Evolutionary conservation across 2,329 filamentous ascomycete genomes (phyloP), one percentile per base, ranked within the genome.

Genomic region (Fusarium sp.): DNA sequence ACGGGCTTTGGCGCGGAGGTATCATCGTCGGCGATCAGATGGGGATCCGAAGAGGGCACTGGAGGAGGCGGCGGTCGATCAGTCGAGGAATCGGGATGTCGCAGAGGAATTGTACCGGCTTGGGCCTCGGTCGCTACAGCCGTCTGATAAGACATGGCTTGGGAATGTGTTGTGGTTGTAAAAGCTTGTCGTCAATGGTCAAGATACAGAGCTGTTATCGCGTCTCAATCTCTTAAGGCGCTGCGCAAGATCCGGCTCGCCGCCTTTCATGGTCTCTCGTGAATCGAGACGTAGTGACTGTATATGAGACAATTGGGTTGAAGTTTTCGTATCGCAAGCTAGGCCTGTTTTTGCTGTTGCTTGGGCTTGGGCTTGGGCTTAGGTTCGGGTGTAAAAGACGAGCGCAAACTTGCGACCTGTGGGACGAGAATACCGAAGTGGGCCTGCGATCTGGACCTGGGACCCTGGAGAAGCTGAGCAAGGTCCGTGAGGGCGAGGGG

Each of bases 61-160:
- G 82, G 81, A n/a, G 81, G 77, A 22, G 81, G 80, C 13, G 83
- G 83, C 9, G 58, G 66, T 51, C 44, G 62, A 52, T 67, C 59
- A 32, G 55, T 22, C 75, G 20, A 77, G 75, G 64, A 70, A 55
- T 59, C 56, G 43, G 64, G 53, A 51, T 63, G 60, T 57, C 65
- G 68, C 59, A 73, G 56, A 46, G 65, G 67, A 26, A 71, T 67
- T 41, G 55, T 71, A 28, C 47, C 60, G 39, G 59, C 28, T 56
- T 65, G 71, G 51, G 65, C 68, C 51, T 71, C 69, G 51, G 65
- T 73, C 48, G 62, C 62, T 47, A 69, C 54, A 41, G 64, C 41
- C 33, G 67, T 61, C 37, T 71, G 66, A 54, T 73, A 56, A 63
- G 74, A 70, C 74, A 75, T 73, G 67, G 54, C 62, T 68, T 44